Percentiles rank a stretch among this genome's conserved stretches.
phyloP scores from a whole-genome alignment of 306 rosid genomes.

The Notholithocarpus densiflorus region DNA sequence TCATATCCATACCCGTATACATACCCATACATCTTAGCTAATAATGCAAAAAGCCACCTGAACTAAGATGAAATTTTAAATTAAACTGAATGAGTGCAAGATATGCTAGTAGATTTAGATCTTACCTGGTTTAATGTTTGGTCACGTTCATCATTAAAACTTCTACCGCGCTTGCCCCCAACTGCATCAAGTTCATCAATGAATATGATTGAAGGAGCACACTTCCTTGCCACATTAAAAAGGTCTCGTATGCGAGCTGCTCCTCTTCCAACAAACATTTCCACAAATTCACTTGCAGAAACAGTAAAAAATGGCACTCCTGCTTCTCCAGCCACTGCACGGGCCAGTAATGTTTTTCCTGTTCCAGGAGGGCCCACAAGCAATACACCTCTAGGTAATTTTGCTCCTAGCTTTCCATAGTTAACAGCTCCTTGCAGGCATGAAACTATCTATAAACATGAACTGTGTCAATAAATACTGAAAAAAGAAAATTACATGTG shows the following conservation, averaged over 20 bases:
- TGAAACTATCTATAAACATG: constrained; percentile 66
- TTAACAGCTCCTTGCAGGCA: constrained; percentile 88
- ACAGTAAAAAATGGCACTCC: constrained; percentile 92
- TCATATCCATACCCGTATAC: too few species aligned
- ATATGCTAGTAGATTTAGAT: background rate
- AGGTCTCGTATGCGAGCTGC: constrained; percentile 95
- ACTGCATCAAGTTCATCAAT: constrained; percentile 98
- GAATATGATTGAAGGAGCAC: constrained; percentile 81
- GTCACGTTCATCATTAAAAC: constrained; percentile 94
- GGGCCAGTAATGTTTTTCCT: constrained; percentile 90
- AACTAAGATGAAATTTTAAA: background rate
- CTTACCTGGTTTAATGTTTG: constrained; percentile 89
- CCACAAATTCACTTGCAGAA: constrained; percentile 98
- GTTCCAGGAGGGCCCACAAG: constrained; percentile 98
- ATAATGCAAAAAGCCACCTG: background rate
- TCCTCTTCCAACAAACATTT: constrained; percentile 94
- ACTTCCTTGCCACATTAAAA: constrained; percentile 75
- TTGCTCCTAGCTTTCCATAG: constrained; percentile 87
- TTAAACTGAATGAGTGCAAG: background rate
- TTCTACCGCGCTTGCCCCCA: constrained; percentile 96
- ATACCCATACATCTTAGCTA: too few species aligned
- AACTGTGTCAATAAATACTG: constrained; percentile 22
- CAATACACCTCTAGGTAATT: constrained; percentile 85
- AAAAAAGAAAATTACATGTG: constrained; percentile 13
- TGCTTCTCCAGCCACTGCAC: constrained; percentile 99